Base-by-base conservation (phyloP, 208 protist species). In the Crithidia expoeki region DNA sequence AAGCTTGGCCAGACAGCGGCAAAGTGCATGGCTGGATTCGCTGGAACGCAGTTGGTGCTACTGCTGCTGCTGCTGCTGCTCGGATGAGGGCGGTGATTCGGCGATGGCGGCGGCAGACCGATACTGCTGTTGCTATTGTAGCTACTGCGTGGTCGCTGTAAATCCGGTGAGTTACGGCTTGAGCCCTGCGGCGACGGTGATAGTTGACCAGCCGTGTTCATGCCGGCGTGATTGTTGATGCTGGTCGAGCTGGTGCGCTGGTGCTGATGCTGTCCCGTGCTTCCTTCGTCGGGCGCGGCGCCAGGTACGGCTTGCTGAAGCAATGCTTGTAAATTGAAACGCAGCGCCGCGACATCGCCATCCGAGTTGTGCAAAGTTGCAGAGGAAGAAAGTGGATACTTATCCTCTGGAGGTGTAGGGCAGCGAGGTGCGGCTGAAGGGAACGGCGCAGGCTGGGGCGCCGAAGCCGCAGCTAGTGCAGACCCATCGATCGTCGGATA, bases 301-400 rank as follows among this genome's bases (percentile, higher is more conserved):
- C 7, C 34, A 0, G 57, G 17, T 19, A 47, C 6, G 2, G 32
- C 56, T 17, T 77, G 72, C 38, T 34, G 50, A 14, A 77, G 28
- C 21, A 77, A 50, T n/a, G 56, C 64, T 27, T 68, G 58, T 14
- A 77, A 58, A 9, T 77, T 68, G 23, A 46, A 66, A 17, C 72
- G 72, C 14, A 77, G 58, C 25, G 59, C 57, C 17, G 57, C 72
- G 12, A 77, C 58, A 28, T 72, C 72, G 7, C 32, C 38, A 2
- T 49, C 56, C 12, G 27, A 17, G 12, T 6, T 53, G 33, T 44
- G 64, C 51, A 51, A 28, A 0, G 40, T 27, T 5, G 55, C 23
- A n/a, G 59, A 32, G 10, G 27, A 46, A 47, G 40, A 11, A 2
- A 17, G 14, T 16, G 25, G 47, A 44, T 50, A 6, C 17, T n/a